phyloP scores from a whole-genome alignment of 2,329 filamentous ascomycete genomes.

The Pestalotiopsis sp. region DNA sequence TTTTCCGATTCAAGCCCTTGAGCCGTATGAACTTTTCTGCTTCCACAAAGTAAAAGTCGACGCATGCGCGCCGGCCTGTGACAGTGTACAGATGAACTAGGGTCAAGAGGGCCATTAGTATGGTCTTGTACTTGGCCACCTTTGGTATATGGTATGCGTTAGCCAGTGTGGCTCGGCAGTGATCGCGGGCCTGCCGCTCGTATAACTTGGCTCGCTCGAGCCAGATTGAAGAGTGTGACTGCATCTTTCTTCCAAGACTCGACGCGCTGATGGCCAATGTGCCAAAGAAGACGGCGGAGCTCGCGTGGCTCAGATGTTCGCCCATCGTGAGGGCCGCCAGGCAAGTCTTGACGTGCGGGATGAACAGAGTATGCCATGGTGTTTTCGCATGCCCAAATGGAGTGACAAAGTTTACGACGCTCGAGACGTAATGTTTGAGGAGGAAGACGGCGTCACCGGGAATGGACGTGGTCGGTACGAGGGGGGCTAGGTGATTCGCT shows the following conservation, averaged over 20 bases:
- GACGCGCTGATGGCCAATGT: constrained; percentile 42
- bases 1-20: constrained; percentile 36
- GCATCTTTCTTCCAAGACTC: constrained; percentile 30
- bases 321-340: constrained; percentile 39
- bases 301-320: constrained; percentile 35
- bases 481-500: neutral
- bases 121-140: constrained; percentile 41
- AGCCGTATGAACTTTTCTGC: constrained; percentile 42
- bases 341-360: constrained; percentile 37
- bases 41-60: constrained; percentile 40
- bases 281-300: constrained; percentile 38
- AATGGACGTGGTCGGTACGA: constrained; percentile 8
- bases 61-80: constrained; percentile 34
- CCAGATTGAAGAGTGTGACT: constrained; percentile 33
- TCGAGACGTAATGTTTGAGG: constrained; percentile 39
- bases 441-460: constrained; percentile 38
- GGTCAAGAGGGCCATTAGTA: constrained; percentile 42
- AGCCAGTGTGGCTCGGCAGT: constrained; percentile 28
- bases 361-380: constrained; percentile 42
- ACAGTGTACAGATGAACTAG: constrained; percentile 40
- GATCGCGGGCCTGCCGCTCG: constrained; percentile 20
- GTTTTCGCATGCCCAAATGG: constrained; percentile 41
- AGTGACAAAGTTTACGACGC: constrained; percentile 37
- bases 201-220: constrained; percentile 30
- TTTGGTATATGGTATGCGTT: constrained; percentile 35